Conservation (phyloP, 139 green algal species). For the Coelastrella sp. region DNA sequence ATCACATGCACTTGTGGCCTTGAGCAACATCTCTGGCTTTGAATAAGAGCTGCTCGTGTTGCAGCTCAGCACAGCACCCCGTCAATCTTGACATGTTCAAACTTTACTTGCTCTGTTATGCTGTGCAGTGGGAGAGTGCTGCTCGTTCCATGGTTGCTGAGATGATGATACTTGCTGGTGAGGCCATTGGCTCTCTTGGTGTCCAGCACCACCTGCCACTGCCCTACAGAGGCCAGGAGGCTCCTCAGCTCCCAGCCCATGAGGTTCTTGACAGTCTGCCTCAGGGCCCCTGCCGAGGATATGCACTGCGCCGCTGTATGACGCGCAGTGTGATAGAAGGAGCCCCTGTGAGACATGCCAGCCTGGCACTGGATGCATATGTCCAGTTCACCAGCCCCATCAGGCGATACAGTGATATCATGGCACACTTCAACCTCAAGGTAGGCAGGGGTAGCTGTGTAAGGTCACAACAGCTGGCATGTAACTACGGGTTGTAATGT, state of each 20-base stretch:
- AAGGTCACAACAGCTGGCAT: no score
- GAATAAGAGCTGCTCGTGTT: neutral
- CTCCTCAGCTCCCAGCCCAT: constrained; percentile 54
- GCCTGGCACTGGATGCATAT: constrained; percentile 81
- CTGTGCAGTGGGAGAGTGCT: constrained; percentile 52
- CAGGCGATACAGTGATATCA: constrained; percentile 80
- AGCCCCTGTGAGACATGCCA: constrained; percentile 65
- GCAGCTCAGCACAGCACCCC: no score
- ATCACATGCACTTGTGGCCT: no score
- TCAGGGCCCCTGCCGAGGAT: constrained; percentile 69
- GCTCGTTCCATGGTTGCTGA: constrained; percentile 77
- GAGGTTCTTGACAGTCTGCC: constrained; percentile 68
- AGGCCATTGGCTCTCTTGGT: constrained; percentile 41
- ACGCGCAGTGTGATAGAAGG: constrained; percentile 62
- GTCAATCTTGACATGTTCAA: neutral
- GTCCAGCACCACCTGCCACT: constrained; percentile 49
- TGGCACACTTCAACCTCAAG: constrained; percentile 90
- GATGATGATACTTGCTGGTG: constrained; percentile 87
- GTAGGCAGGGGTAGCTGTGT: neutral
- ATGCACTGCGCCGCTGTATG: constrained; percentile 78
- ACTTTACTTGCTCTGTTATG: neutral
- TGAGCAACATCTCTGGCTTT: no score
- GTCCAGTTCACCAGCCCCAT: constrained; percentile 88
- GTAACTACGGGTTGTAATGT: no score
- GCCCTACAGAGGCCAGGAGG: constrained; percentile 78